Base-by-base conservation (phyloP, 1,284 basidiomycete genomes). In the Trametes pubescens region DNA sequence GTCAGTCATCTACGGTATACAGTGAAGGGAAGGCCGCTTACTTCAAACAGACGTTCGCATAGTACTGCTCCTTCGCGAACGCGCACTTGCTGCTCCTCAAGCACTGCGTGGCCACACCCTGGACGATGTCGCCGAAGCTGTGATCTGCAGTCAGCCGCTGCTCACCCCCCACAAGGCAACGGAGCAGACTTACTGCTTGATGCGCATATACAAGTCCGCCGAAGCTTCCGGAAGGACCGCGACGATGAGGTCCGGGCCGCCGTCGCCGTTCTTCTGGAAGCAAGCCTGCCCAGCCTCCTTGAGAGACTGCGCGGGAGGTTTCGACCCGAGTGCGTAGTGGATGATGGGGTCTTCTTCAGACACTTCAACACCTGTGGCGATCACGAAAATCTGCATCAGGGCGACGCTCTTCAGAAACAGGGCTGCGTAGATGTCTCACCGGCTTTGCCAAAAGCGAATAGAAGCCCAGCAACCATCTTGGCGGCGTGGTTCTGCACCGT, bases 41-140 rank as follows among this genome's bases (percentile, higher is more conserved):
- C 92, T 93, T 93, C n/a, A 93, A 75, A 66, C 84, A 87, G 6
- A 93, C 87, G 67, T 93, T 93, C 0, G 91, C 89, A 62, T 82
- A 93, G 71, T 93, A 93, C 67, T 93, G 91, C 0, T 82, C 74
- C 64, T 86, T 91, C 0, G 88, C 91, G 8, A 81, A 76, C 63
- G 76, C 81, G 71, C 88, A 89, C 69, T 90, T 92, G 2, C 71
- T 76, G 16, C 81, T 79, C 74, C 89, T 91, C 72, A 93, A 68
- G 73, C 91, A 93, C 65, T 92, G 91, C 0, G 91, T 93, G 0
- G 90, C 84, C 9, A 92, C 86, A 35, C 91, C 90, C 81, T 65
- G 65, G 5, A 35, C 46, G 32, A 59, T 59, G 46, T 69, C 67
- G 8, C 67, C 67, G 32, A 66, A 68, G 62, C 67, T 68, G 34